phyloP scores from a whole-genome alignment of 129 eudicot species.

The Helianthus tuberosus region DNA sequence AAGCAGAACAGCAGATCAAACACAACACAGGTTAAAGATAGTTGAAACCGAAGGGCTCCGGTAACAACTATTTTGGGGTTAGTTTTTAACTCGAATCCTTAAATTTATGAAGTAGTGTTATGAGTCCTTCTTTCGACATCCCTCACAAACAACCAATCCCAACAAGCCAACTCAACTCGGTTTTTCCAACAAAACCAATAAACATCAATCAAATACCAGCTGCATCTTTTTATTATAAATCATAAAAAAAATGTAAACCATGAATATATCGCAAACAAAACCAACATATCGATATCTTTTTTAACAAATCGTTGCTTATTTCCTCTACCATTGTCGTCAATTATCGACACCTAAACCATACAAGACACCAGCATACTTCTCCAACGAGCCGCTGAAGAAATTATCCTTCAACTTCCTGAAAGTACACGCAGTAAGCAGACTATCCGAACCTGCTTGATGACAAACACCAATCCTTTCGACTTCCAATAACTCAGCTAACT shows the following conservation, averaged over 20 bases:
- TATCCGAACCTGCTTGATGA: slow-evolving; percentile 94
- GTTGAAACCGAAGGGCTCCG: too few relatives aligned
- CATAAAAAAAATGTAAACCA: not conserved
- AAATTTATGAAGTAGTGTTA: too few relatives aligned
- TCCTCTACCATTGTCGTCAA: slow-evolving; percentile 34
- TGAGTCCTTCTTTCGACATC: too few relatives aligned
- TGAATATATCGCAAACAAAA: slow-evolving; percentile 20
- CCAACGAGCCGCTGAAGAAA: slow-evolving; percentile 80
- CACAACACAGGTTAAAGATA: too few relatives aligned
- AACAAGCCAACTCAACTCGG: too few relatives aligned
- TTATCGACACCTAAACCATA: slow-evolving; percentile 85
- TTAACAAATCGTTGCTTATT: slow-evolving; percentile 19
- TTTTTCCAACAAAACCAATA: too few relatives aligned
- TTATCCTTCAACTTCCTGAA: slow-evolving; percentile 82
- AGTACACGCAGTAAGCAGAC: slow-evolving; percentile 76
- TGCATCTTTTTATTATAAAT: slow-evolving; percentile 1
- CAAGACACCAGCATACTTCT: slow-evolving; percentile 82
- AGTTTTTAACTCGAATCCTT: too few relatives aligned
- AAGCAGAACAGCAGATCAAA: too few relatives aligned
- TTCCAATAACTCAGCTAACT: slow-evolving; percentile 68
- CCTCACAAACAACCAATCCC: too few relatives aligned
- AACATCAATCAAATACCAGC: not conserved
- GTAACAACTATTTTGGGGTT: too few relatives aligned
- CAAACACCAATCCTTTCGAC: slow-evolving; percentile 62
- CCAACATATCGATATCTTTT: slow-evolving; percentile 28